These are phyloP conservation scores for Salix arbutifolia DNA, from an alignment of 345 rosid species.

Conservation along the genomic window DNA sequence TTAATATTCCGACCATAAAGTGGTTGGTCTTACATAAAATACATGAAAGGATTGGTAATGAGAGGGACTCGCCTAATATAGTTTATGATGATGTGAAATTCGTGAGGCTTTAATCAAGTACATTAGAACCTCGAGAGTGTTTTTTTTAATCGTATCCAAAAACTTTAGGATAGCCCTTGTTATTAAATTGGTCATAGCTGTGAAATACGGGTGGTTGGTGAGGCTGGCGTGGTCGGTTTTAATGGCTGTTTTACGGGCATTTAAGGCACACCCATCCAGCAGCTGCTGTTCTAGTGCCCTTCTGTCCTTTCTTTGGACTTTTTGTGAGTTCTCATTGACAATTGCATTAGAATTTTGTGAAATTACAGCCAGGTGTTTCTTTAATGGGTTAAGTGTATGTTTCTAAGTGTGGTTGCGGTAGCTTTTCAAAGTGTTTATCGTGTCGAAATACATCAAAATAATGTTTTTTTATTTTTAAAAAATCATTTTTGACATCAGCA, in stretches of 20 bases:
- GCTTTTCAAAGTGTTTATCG: too few relatives aligned
- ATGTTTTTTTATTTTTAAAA: too few relatives aligned
- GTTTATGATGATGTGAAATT: background rate
- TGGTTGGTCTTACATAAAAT: background rate
- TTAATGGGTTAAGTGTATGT: too few relatives aligned
- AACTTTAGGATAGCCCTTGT: background rate
- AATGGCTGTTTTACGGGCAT: slow-evolving; percentile 7
- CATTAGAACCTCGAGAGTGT: too few relatives aligned
- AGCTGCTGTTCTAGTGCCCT: too few relatives aligned
- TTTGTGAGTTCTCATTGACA: too few relatives aligned
- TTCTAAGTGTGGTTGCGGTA: too few relatives aligned
- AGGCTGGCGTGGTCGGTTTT: background rate
- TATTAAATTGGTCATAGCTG: background rate
- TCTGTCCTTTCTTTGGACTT: too few relatives aligned
- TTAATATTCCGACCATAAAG: background rate
- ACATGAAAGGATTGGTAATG: background rate
- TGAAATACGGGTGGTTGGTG: background rate
- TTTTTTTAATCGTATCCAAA: background rate
- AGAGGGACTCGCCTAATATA: background rate
- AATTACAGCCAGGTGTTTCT: background rate
- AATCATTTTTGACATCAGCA: too few relatives aligned
- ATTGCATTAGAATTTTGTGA: background rate
- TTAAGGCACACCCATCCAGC: background rate
- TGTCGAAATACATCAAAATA: too few relatives aligned
- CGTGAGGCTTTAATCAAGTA: background rate